These are phyloP conservation scores for Talaromyces thailandensis DNA, from an alignment of 495 filamentous ascomycete species.

Conservation along the genomic window DNA sequence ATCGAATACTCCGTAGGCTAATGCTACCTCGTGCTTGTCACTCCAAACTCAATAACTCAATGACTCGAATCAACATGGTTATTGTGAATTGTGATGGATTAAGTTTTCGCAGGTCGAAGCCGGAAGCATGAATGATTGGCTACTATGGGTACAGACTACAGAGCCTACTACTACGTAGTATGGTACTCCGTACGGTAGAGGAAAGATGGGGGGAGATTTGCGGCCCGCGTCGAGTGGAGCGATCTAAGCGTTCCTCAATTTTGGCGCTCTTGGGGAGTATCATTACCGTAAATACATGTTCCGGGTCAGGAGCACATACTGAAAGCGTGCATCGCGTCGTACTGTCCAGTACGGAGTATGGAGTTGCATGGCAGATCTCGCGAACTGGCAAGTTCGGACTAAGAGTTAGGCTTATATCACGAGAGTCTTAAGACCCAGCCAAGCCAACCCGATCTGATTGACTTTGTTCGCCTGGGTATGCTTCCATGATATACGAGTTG, in stretches of 20 bases:
- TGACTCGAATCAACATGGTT: background rate
- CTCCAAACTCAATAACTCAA: background rate
- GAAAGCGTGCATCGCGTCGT: background rate
- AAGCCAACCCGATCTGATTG: background rate
- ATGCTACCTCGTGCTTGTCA: background rate
- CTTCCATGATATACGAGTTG: background rate
- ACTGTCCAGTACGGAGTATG: background rate
- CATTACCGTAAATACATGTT: background rate
- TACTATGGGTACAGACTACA: too few species aligned
- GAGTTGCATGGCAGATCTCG: background rate
- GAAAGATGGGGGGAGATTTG: background rate
- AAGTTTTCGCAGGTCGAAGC: background rate
- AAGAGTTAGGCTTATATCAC: background rate
- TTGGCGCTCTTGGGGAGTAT: background rate
- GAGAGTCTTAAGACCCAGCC: background rate
- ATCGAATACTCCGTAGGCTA: background rate
- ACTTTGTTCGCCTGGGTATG: background rate
- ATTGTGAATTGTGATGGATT: background rate
- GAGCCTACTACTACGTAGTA: too few species aligned
- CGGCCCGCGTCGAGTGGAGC: background rate
- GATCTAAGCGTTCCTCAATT: slow-evolving; percentile 1
- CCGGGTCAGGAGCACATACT: background rate
- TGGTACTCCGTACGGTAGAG: too few species aligned
- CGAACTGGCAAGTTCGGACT: background rate
- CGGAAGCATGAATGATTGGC: background rate